A percentile compares a stretch with the other conserved stretches of the same genome.
Conservation (phyloP, 139 green algal genomes). For the Haematococcus lacustris region DNA sequence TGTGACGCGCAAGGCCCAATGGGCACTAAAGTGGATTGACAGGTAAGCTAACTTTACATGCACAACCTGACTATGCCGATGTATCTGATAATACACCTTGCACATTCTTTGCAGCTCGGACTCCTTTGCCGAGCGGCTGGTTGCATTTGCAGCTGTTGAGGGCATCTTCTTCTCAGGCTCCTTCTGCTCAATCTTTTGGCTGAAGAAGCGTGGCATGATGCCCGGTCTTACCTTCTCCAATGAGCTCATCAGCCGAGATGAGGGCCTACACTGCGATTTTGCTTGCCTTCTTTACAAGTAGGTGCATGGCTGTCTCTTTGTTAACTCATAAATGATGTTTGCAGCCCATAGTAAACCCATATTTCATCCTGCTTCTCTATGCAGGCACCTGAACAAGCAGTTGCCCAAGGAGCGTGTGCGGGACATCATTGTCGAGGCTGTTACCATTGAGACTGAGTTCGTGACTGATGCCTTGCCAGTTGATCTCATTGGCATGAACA, state of each 20-base stretch:
- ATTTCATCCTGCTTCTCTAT: background rate
- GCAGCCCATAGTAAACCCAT: too few species aligned
- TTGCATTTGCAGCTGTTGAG: conserved; percentile 95
- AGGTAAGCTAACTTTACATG: conserved; percentile 54
- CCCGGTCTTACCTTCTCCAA: conserved; percentile 97
- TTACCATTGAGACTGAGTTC: conserved; percentile 94
- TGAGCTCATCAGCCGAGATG: conserved; percentile 95
- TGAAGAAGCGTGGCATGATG: conserved; percentile 98
- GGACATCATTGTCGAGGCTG: conserved; percentile 57
- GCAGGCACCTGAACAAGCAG: conserved; percentile 76
- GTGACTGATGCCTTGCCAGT: conserved; percentile 84
- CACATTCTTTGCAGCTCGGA: conserved; percentile 22
- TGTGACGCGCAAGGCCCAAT: conserved; percentile 93
- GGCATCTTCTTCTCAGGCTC: conserved; percentile 92
- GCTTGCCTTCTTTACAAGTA: conserved; percentile 86
- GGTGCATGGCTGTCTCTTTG: background rate
- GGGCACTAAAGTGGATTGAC: conserved; percentile 94
- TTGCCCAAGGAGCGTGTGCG: conserved; percentile 39
- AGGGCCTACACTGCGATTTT: conserved; percentile 96
- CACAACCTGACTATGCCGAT: conserved; percentile 10
- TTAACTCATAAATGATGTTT: too few species aligned
- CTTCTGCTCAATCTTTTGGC: conserved; percentile 99
- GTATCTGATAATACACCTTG: background rate
- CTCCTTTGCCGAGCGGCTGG: conserved; percentile 82
- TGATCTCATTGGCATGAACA: conserved; percentile 86